Evolutionary conservation across 1,284 basidiomycete species (phyloP).

Genomic region (Fomitopsis betulina): DNA sequence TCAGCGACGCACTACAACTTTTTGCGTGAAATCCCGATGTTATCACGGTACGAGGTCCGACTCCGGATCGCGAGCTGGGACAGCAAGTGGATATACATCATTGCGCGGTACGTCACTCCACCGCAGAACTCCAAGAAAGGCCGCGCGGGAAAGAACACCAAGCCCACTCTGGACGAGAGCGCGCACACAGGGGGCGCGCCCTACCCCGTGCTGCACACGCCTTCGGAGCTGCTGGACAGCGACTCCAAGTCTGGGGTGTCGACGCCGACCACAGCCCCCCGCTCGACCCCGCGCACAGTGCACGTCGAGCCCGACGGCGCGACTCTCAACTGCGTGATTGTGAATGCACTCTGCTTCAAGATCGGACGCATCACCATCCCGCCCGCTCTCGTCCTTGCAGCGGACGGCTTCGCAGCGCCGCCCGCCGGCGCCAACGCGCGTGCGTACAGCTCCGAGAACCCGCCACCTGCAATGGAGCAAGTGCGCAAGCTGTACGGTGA

Average conservation of each 20-base stretch:
- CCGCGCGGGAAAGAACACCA: neutral
- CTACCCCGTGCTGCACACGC: conserved; percentile 21
- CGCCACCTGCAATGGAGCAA: conserved; percentile 49
- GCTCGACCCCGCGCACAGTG: conserved; percentile 21
- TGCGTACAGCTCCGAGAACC: conserved; percentile 39
- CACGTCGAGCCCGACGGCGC: conserved; percentile 47
- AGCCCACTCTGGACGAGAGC: neutral
- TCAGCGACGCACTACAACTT: conserved; percentile 9
- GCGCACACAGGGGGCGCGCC: conserved; percentile 20
- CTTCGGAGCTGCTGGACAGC: conserved; percentile 19
- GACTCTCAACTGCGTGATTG: conserved; percentile 61
- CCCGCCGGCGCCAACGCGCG: neutral
- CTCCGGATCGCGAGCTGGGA: conserved; percentile 72
- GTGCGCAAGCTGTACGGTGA: conserved; percentile 35
- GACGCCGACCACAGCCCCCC: conserved; percentile 3
- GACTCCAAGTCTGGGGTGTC: conserved; percentile 13
- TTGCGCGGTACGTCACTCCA: conserved; percentile 62
- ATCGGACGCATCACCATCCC: conserved; percentile 73
- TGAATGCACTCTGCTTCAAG: conserved; percentile 75
- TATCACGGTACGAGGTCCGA: conserved; percentile 66
- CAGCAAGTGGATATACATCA: conserved; percentile 80
- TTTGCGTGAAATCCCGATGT: conserved; percentile 67
- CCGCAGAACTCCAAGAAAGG: conserved; percentile 30
- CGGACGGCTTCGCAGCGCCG: conserved; percentile 44
- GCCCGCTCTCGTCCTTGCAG: conserved; percentile 52